These are phyloP conservation scores for Podaxis sp. DNA, from an alignment of 768 basidiomycete species.

Conservation along the genomic window DNA sequence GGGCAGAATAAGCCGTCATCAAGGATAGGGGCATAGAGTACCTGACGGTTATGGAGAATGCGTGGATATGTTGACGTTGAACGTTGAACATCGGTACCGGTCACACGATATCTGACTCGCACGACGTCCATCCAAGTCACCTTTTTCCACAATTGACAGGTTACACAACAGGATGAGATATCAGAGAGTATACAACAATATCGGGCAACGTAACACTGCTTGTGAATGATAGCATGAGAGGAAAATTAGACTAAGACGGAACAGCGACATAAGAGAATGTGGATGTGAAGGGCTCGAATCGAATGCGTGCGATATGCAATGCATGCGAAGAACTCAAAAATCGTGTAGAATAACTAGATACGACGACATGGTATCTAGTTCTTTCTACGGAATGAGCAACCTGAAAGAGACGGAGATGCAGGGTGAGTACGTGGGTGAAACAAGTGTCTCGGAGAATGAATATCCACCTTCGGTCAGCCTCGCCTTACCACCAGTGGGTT, in stretches of 20 bases:
- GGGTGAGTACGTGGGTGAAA: slow-evolving; percentile 8
- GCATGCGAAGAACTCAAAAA: slow-evolving; percentile 1
- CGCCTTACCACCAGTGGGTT: slow-evolving; percentile 97
- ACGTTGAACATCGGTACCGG: background rate
- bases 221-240: background rate
- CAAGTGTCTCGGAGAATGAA: background rate
- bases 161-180: slow-evolving; percentile 2
- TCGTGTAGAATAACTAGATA: slow-evolving; percentile 19
- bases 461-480: slow-evolving; percentile 93
- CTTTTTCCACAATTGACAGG: background rate
- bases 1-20: background rate
- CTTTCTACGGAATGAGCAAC: slow-evolving; percentile 98
- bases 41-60: too few species aligned
- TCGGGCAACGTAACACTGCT: slow-evolving; percentile 3
- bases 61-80: too few species aligned
- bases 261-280: background rate
- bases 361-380: slow-evolving; percentile 48
- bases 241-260: slow-evolving; percentile 4
- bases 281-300: background rate
- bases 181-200: slow-evolving; percentile 12
- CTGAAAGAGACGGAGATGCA: slow-evolving; percentile 37
- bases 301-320: slow-evolving; percentile 2
- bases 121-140: background rate
- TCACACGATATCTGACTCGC: slow-evolving; percentile 12
- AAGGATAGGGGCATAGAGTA: background rate